phyloP scores from a whole-genome alignment of 805 yeast species.

The Wickerhamomyces chambardii region DNA sequence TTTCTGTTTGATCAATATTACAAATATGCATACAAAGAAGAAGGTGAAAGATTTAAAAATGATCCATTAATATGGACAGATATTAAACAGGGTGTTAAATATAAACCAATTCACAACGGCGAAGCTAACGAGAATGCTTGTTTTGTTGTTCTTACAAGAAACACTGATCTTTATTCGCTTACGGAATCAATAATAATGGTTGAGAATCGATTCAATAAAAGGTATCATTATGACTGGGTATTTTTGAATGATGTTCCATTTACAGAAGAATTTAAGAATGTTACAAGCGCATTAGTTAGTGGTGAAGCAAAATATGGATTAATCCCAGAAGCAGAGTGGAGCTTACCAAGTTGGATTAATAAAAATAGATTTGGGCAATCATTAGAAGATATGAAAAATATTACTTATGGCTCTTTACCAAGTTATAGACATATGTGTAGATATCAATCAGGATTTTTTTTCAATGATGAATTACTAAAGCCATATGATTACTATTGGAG shows the following conservation, averaged over 20 bases:
- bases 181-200: conserved; percentile 56
- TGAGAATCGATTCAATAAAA: conserved; percentile 72
- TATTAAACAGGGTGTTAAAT: not conserved
- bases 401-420: conserved; percentile 65
- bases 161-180: conserved; percentile 50
- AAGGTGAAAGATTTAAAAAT: not conserved
- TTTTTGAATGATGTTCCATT: conserved; percentile 75
- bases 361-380: conserved; percentile 55
- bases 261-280: conserved; percentile 52
- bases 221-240: conserved; percentile 81
- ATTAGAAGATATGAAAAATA: conserved; percentile 47
- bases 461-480: conserved; percentile 52
- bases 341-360: conserved; percentile 74
- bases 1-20: too few relatives aligned
- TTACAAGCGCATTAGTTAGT: conserved; percentile 42
- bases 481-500: conserved; percentile 86
- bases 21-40: too few relatives aligned
- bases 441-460: conserved; percentile 75
- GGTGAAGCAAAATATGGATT: conserved; percentile 64
- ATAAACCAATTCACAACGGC: not conserved
- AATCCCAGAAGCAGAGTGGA: conserved; percentile 75
- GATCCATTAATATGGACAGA: not conserved
- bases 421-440: conserved; percentile 89
- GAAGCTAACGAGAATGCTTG: conserved; percentile 20
- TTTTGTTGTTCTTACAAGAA: conserved; percentile 55